Conservation (phyloP, 192 early-diverging fungal genomes). For the Funneliformis geosporum region DNA sequence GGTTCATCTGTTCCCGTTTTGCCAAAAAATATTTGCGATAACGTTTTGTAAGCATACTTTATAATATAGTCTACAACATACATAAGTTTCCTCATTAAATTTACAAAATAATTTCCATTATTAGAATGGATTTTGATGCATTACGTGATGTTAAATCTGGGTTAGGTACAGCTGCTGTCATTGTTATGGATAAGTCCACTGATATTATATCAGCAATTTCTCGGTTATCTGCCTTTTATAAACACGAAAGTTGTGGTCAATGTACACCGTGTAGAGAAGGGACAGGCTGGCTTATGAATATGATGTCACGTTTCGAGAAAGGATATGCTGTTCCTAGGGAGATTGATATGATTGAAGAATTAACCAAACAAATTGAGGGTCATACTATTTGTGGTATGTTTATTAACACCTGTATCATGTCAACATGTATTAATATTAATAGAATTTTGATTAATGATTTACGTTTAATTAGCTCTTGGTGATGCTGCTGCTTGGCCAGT, state of each 20-base stretch:
- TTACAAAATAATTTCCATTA: neutral
- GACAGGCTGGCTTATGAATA: slow-evolving; percentile 90
- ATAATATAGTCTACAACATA: neutral
- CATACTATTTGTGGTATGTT: slow-evolving; percentile 88
- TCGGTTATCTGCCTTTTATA: slow-evolving; percentile 90
- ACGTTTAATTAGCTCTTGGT: slow-evolving; percentile 69
- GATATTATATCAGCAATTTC: slow-evolving; percentile 94
- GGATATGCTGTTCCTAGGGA: slow-evolving; percentile 81
- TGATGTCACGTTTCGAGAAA: slow-evolving; percentile 93
- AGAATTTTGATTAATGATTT: neutral
- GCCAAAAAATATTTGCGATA: slow-evolving; percentile 83
- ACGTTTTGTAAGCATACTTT: slow-evolving; percentile 60
- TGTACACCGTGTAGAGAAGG: slow-evolving; percentile 99
- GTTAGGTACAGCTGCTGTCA: slow-evolving; percentile 94
- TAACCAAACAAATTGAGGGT: slow-evolving; percentile 97
- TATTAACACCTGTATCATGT: neutral
- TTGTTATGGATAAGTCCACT: slow-evolving; percentile 98
- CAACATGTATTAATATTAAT: neutral
- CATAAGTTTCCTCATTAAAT: neutral
- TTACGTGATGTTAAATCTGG: slow-evolving; percentile 91
- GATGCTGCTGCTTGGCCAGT: slow-evolving; percentile 99
- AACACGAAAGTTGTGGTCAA: slow-evolving; percentile 98
- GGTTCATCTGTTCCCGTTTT: slow-evolving; percentile 92
- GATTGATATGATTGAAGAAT: slow-evolving; percentile 96
- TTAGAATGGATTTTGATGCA: slow-evolving; percentile 97